Evolutionary conservation across 2,329 filamentous ascomycete genomes (phyloP).

Genomic region (Cryphonectria japonica): DNA sequence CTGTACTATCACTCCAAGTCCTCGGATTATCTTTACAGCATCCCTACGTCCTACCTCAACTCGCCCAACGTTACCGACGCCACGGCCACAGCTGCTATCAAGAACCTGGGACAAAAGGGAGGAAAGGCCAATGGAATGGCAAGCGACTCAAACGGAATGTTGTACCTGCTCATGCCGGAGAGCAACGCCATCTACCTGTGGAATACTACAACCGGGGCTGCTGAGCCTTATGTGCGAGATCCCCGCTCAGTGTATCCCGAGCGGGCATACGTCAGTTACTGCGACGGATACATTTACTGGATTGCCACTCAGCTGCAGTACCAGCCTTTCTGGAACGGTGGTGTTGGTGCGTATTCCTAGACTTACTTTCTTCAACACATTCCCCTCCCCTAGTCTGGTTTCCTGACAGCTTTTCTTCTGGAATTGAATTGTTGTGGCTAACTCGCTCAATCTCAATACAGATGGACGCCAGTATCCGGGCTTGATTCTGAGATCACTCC

Average conservation of each 20-base stretch:
- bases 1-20: conserved; percentile 3
- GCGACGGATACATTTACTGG: conserved; percentile 9
- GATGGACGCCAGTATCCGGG: not conserved
- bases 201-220: not conserved
- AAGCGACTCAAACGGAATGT: conserved; percentile 1
- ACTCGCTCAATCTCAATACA: not conserved
- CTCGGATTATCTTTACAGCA: not conserved
- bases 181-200: conserved; percentile 6
- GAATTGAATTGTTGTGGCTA: not conserved
- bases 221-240: not conserved
- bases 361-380: not conserved
- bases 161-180: conserved; percentile 7
- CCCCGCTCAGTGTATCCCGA: not conserved
- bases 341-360: not conserved
- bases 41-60: conserved; percentile 6
- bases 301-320: not conserved
- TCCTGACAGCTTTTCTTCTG: not conserved
- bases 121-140: conserved; percentile 2
- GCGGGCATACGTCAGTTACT: conserved; percentile 3
- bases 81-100: not conserved
- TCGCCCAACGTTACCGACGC: conserved; percentile 3
- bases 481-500: conserved; percentile 1
- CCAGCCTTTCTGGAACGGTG: not conserved
- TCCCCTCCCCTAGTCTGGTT: not conserved
- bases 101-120: conserved; percentile 4